Conservation (phyloP, 1,284 basidiomycete species). For the Cutaneotrichosporon curvatum region DNA sequence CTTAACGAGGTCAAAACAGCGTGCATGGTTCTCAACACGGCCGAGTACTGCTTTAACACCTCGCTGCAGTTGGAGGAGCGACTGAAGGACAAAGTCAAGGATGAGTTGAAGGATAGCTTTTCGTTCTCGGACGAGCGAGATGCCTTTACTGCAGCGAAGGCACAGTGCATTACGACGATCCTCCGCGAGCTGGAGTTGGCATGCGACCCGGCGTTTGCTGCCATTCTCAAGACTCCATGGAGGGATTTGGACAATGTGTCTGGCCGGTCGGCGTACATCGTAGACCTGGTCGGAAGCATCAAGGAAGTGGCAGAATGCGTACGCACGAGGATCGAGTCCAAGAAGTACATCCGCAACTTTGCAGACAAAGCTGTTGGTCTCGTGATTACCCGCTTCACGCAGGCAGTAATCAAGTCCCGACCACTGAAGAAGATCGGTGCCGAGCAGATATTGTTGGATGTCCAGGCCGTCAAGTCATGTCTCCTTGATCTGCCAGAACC, state of each 20-base stretch:
- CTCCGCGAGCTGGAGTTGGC: conserved; percentile 73
- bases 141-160: conserved; percentile 77
- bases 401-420: conserved; percentile 74
- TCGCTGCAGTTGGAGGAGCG: conserved; percentile 89
- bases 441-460: conserved; percentile 84
- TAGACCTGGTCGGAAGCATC: conserved; percentile 81
- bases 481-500: conserved; percentile 65
- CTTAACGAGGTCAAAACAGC: conserved; percentile 66
- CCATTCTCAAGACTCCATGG: conserved; percentile 72
- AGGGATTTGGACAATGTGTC: conserved; percentile 68
- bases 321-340: conserved; percentile 64
- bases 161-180: conserved; percentile 67
- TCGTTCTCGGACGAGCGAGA: conserved; percentile 80
- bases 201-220: conserved; percentile 65
- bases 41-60: conserved; percentile 93
- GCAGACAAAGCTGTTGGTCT: conserved; percentile 84
- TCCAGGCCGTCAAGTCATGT: conserved; percentile 77
- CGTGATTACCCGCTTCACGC: conserved; percentile 74
- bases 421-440: conserved; percentile 84
- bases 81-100: conserved; percentile 71
- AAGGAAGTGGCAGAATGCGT: conserved; percentile 53
- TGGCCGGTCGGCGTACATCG: conserved; percentile 71
- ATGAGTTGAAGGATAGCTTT: conserved; percentile 67
- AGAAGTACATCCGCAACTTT: conserved; percentile 84
- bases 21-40: conserved; percentile 87